A percentile compares a stretch with the other conserved stretches of the same genome.
Conservation (phyloP, 306 rosid species). For the Heteromeles arbutifolia region DNA sequence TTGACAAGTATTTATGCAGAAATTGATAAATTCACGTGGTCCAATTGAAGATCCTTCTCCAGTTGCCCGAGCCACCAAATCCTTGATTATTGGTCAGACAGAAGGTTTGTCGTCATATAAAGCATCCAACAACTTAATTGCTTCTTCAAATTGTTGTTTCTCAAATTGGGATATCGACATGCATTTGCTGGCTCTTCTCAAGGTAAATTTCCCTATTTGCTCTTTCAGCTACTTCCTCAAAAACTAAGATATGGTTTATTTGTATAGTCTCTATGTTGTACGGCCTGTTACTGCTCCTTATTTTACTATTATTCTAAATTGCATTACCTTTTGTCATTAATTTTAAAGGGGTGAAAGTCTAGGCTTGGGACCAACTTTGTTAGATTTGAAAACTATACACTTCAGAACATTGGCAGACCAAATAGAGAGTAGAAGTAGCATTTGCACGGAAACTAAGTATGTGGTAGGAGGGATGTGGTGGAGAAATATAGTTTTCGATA, state of each 20-base stretch:
- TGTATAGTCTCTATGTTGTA: background rate
- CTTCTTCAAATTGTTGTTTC: constrained; percentile 70
- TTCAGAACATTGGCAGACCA: background rate
- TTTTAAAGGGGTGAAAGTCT: background rate
- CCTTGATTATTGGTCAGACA: constrained; percentile 59
- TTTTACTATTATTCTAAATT: background rate
- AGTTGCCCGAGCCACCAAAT: constrained; percentile 55
- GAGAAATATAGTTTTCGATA: background rate
- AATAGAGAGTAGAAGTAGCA: background rate
- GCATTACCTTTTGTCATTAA: background rate
- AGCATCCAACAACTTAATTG: constrained; percentile 68
- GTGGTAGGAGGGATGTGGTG: background rate
- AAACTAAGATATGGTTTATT: background rate
- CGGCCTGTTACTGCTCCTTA: background rate
- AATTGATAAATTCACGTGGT: constrained; percentile 75
- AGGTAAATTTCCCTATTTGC: constrained; percentile 42
- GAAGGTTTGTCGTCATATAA: constrained; percentile 74
- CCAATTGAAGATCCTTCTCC: constrained; percentile 98
- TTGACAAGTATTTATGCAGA: constrained; percentile 70
- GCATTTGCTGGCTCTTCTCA: constrained; percentile 68
- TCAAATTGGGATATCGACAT: constrained; percentile 74
- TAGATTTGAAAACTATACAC: background rate
- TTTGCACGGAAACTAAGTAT: background rate
- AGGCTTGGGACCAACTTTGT: background rate
- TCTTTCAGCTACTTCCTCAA: background rate